These are phyloP conservation scores for Cladosporium phlei DNA, from an alignment of 2,329 filamentous ascomycete genomes.

Conservation along the genomic window DNA sequence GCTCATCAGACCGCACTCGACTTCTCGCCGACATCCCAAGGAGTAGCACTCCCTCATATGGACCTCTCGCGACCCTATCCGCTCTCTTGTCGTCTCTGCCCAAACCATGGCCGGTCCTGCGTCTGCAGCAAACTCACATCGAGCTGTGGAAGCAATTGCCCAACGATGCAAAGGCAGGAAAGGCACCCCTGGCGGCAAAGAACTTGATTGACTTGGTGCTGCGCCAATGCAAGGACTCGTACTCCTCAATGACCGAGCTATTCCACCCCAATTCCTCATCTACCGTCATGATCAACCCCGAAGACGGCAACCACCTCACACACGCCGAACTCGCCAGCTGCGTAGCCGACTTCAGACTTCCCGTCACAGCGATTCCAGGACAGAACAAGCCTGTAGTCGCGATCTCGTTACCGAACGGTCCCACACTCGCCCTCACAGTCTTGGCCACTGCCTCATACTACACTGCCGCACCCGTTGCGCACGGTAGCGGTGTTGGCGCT, in stretches of 20 bases:
- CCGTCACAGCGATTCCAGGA: conserved; percentile 14
- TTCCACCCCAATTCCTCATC: conserved; percentile 22
- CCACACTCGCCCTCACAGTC: conserved; percentile 48
- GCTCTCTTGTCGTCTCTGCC: conserved; percentile 20
- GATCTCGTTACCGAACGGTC: conserved; percentile 52
- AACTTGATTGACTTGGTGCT: conserved; percentile 20
- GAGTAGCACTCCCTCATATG: conserved; percentile 20
- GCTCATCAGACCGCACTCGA: conserved; percentile 7
- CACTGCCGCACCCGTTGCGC: conserved; percentile 50
- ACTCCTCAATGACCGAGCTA: conserved; percentile 26
- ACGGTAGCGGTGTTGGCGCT: conserved; percentile 40
- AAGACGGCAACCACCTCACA: conserved; percentile 22
- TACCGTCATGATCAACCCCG: conserved; percentile 29
- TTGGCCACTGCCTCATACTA: conserved; percentile 49
- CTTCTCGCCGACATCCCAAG: conserved; percentile 21
- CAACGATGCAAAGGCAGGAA: conserved; percentile 33
- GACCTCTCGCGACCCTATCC: conserved; percentile 24
- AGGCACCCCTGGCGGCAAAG: conserved; percentile 15
- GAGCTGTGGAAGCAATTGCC: conserved; percentile 36
- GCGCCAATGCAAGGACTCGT: conserved; percentile 26
- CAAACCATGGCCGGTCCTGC: conserved; percentile 28
- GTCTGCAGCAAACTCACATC: conserved; percentile 32
- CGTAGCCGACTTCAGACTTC: conserved; percentile 26
- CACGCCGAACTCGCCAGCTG: conserved; percentile 25
- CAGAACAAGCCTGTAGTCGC: conserved; percentile 43